Evolutionary conservation across 192 early-diverging fungal genomes (phyloP).

Genomic region (Backusella westeae): DNA sequence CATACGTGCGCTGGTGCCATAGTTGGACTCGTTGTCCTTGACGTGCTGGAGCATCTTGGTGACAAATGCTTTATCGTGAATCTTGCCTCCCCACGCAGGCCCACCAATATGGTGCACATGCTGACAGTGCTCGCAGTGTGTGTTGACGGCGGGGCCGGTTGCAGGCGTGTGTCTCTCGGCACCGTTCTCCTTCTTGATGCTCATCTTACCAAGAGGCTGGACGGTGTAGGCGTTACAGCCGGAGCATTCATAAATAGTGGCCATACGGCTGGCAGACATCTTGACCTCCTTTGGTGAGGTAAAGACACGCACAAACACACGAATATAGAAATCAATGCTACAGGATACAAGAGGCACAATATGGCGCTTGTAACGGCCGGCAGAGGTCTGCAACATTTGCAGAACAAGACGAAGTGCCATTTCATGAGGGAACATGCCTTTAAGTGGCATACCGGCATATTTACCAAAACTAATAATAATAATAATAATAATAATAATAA

Average conservation of each 20-base stretch:
- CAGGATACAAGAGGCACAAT: constrained; percentile 89
- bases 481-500: constrained; percentile 20
- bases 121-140: constrained; percentile 73
- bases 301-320: constrained; percentile 92
- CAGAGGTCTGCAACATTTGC: constrained; percentile 78
- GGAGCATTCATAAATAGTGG: constrained; percentile 80
- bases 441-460: constrained; percentile 91
- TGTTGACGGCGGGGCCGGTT: constrained; percentile 58
- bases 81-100: constrained; percentile 82
- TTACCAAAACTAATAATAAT: constrained; percentile 73
- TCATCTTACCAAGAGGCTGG: constrained; percentile 72
- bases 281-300: constrained; percentile 74
- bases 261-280: constrained; percentile 75
- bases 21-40: constrained; percentile 52
- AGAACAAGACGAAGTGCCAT: constrained; percentile 90
- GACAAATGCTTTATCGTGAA: constrained; percentile 88
- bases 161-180: constrained; percentile 64
- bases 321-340: constrained; percentile 98
- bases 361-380: constrained; percentile 77
- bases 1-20: constrained; percentile 86
- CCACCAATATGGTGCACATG: constrained; percentile 81
- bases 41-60: constrained; percentile 76
- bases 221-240: constrained; percentile 75
- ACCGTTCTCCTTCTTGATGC: constrained; percentile 48
- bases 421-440: constrained; percentile 90